Evolutionary conservation across 106 monocot species (phyloP), one percentile per base, ranked within the genome.

Genomic region (Acorus gramineus): DNA sequence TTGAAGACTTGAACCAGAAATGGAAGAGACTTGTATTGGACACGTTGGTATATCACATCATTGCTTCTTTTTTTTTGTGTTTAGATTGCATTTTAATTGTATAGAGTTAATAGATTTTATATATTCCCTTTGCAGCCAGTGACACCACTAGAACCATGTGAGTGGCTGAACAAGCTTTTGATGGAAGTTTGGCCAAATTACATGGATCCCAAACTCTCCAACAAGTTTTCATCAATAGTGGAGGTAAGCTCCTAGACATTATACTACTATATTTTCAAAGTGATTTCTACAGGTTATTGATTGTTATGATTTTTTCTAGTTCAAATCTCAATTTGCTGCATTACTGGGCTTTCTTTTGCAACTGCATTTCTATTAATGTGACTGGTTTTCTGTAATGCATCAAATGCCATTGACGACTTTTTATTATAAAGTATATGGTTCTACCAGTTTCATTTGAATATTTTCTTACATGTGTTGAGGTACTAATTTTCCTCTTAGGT

Each of bases 181-280:
- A 62, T 83, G 69, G 96, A 87, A 76, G 72, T 96, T 47, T 96
- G 96, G 96, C 87, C 96, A 2, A 91, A 96, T 68, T 96, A 67
- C 73, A 73, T 96, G 82, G 96, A 91, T 62, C 96, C 87, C 47
- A 87, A 77, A 76, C 69, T 96, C 14, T 87, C 96, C 8, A 73
- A 50, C 55, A 87, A 48, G 52, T 59, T 96, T 72, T 87, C 78
- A 57, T 85, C 80, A 46, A 83, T 78, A 69, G 96, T 91, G 42
- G 96, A 85, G 96, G 96, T 80, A 68, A 63, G 66, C 44, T 50
- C 67, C 52, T 42, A 28, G 28, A 28, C 28, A 4, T 46, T n/a
- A 2, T 66, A 13, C 6, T 59, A 11, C 59, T 7, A 9, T 28
- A 28, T 28, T 28, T 28, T 28, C 28, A 28, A 28, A 28, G 28